Evolutionary conservation across 345 rosid genomes (phyloP), one percentile per base, ranked within the genome.

Genomic region (Moringa oleifera): DNA sequence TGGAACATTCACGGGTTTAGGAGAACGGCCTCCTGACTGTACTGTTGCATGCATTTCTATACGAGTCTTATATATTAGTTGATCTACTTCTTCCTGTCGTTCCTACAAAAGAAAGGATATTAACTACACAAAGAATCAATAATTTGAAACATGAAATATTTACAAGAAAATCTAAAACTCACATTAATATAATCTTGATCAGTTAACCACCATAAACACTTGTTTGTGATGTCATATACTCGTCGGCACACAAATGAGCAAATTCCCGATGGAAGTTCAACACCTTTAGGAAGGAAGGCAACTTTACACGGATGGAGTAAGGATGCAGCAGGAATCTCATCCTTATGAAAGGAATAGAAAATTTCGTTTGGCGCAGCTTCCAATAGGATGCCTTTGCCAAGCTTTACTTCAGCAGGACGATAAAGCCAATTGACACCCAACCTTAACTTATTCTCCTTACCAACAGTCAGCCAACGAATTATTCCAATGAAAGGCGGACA

Each of bases 281-380:
- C 67, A 46, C 89, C 96, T 85, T 79, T 86, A 10, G 84, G 88
- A 66, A 94, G 95, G 66, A 94, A 94, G 73, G 92, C 74, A 74
- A 94, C 95, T 83, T 94, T 94, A 83, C 99, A 94, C 16, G 88
- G 97, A 76, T 94, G 99, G 23, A 93, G 81, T 73, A 93, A 65
- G 0, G 94, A 90, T 67, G 81, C 94, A 74, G 94, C 91, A 63
- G 90, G 82, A 76, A 79, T 93, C 74, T 80, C 86, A 88, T 88
- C 98, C 94, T 86, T 71, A 55, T 93, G 97, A 80, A 93, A 90
- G 72, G 98, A 93, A 65, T 86, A 93, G 58, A 93, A 93, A 63
- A 93, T 55, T 76, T 93, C 92, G 92, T 93, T 93, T 7, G 98
- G 97, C 83, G 75, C 82, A 64, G 95, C 89, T 53, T 90, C 98